These are phyloP conservation scores for Coemansia sp. DNA, from an alignment of 192 early-diverging fungal genomes.

Conservation along the genomic window DNA sequence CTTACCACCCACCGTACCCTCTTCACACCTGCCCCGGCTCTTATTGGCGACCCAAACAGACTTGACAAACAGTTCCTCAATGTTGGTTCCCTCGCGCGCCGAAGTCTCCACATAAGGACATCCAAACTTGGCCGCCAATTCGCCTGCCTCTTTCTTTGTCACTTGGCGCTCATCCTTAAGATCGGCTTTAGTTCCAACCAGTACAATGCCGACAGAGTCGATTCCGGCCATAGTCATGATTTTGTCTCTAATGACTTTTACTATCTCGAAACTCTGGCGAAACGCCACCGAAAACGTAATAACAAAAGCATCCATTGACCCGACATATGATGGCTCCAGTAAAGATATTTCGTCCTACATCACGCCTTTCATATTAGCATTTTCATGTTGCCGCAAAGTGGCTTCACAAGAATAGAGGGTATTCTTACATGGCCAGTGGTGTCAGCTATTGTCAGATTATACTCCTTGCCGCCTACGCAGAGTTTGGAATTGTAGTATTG, in stretches of 20 bases:
- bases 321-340: slow-evolving; percentile 83
- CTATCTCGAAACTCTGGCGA: slow-evolving; percentile 85
- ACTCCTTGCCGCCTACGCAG: slow-evolving; percentile 77
- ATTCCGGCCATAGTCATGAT: slow-evolving; percentile 89
- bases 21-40: slow-evolving; percentile 1
- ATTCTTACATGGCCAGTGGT: slow-evolving; percentile 87
- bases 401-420: neutral
- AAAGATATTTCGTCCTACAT: slow-evolving; percentile 89
- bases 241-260: slow-evolving; percentile 86
- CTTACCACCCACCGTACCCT: no score
- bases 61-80: slow-evolving; percentile 56
- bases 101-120: slow-evolving; percentile 88
- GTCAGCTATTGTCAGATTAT: slow-evolving; percentile 87
- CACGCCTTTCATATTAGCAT: no score
- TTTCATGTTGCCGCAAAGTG: no score
- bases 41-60: slow-evolving; percentile 36
- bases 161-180: slow-evolving; percentile 69
- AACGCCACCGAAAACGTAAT: slow-evolving; percentile 90
- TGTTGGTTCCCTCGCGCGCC: slow-evolving; percentile 90
- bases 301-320: slow-evolving; percentile 92
- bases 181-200: slow-evolving; percentile 95
- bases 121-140: slow-evolving; percentile 76
- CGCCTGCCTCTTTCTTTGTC: slow-evolving; percentile 71
- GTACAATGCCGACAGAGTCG: slow-evolving; percentile 84
- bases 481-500: slow-evolving; percentile 88